Evolutionary conservation across 768 basidiomycete species (phyloP), one percentile per base, ranked within the genome.

Genomic region (Neoboletus subvelutipes): DNA sequence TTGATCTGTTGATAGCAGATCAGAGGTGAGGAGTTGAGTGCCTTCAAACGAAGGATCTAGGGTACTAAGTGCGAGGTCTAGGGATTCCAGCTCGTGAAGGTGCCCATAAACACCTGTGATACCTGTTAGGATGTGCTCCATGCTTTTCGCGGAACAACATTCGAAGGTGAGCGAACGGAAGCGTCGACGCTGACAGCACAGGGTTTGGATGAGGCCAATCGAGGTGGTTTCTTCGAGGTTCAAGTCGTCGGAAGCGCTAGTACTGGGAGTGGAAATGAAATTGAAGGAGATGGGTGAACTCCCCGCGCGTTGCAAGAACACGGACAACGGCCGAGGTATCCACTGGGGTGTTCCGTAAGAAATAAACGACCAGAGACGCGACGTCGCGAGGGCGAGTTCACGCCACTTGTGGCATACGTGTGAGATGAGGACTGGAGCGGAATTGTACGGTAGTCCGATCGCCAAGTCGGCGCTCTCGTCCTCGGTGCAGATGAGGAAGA

Each of bases 361-460:
- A 28, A 81, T 66, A 33, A 63, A 66, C 8, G 77, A 71, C 83
- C 83, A 85, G 20, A 84, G 72, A 8, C 61, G 53, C 4, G 81
- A 72, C 7, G 77, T 77, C 18, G 66, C 59, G 22, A 83, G 68
- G 5, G 76, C 75, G 29, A 82, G 67, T 29, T 61, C 63, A 17
- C 83, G 78, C 83, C 83, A 85, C 55, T 71, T 72, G 47, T 68
- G 73, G 63, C 77, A 83, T 29, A 82, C 78, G 53, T 82, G 81
- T 0, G 80, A 81, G 53, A 82, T 58, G 45, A 71, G 48, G 33
- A 81, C 66, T 3, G 79, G 72, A 15, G 76, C 68, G 37, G 67
- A 61, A 57, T 73, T 72, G 55, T 59, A 71, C 29, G 66, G 50
- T 39, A 70, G 58, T 49, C 66, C 68, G 47, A 63, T 54, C 24